phyloP scores from a whole-genome alignment of 2,329 filamentous ascomycete genomes.

The Alternaria arborescens region DNA sequence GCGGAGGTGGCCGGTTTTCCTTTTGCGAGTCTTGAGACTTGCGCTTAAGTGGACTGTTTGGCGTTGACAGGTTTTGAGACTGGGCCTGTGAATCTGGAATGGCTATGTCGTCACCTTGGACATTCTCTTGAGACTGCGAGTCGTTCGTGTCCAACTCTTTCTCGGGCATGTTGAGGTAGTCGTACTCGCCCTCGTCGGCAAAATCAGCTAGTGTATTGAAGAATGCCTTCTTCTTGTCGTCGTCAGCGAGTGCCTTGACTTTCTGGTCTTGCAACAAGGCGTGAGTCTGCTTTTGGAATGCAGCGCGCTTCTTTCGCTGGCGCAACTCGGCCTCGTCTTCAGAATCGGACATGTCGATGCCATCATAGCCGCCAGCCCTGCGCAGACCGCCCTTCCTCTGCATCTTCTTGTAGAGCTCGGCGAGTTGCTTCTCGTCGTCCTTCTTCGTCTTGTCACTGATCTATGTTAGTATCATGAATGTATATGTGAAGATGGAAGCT shows the following conservation, averaged over 20 bases:
- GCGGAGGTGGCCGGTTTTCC: conserved; percentile 61
- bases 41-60: conserved; percentile 49
- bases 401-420: conserved; percentile 64
- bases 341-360: conserved; percentile 83
- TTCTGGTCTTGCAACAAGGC: conserved; percentile 88
- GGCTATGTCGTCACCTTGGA: conserved; percentile 24
- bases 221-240: conserved; percentile 90
- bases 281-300: conserved; percentile 91
- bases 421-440: conserved; percentile 73
- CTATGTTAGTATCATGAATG: conserved; percentile 22
- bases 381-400: conserved; percentile 80
- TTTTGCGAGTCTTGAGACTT: conserved; percentile 55
- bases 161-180: conserved; percentile 70
- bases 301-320: conserved; percentile 81
- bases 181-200: conserved; percentile 74
- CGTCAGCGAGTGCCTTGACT: conserved; percentile 87
- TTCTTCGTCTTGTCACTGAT: conserved; percentile 78
- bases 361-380: conserved; percentile 68
- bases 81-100: conserved; percentile 53
- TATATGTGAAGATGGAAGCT: neutral
- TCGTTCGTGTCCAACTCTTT: conserved; percentile 35
- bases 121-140: conserved; percentile 32
- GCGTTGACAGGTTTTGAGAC: conserved; percentile 10
- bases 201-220: conserved; percentile 87
- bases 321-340: conserved; percentile 84